A percentile compares a stretch with the other conserved stretches of the same genome.
phyloP scores from a whole-genome alignment of 2,329 filamentous ascomycete species.

The Nigrospora sphaerica region DNA sequence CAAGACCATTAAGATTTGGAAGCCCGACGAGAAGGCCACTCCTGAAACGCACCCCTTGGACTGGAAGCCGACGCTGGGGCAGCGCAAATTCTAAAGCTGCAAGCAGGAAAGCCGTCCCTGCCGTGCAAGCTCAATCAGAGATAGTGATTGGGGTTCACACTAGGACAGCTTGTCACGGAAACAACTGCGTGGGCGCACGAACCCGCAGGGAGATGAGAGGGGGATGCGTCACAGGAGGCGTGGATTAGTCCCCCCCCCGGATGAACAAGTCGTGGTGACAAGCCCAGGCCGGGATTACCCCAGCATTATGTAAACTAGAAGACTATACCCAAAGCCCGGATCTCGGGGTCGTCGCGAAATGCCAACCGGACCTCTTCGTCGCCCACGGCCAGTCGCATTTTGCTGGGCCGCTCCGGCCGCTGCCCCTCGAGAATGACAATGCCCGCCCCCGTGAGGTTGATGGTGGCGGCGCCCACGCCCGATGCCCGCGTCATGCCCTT shows the following conservation, averaged over 20 bases:
- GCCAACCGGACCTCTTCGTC: conserved; percentile 89
- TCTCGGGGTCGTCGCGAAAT: conserved; percentile 80
- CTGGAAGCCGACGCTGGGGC: conserved; percentile 77
- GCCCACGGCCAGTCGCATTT: conserved; percentile 76
- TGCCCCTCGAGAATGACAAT: conserved; percentile 78
- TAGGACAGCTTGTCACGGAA: conserved; percentile 5
- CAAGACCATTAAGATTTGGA: conserved; percentile 99
- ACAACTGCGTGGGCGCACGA: not conserved
- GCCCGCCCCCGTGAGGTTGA: conserved; percentile 80
- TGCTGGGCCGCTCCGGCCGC: conserved; percentile 77
- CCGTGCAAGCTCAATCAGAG: no score
- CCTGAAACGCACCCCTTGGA: conserved; percentile 85
- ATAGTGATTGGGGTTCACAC: no score
- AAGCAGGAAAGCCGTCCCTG: no score
- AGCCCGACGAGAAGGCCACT: conserved; percentile 83
- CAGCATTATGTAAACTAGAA: conserved; percentile 15
- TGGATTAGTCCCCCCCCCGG: no score
- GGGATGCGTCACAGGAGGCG: no score
- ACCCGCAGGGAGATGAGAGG: no score
- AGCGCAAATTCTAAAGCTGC: conserved; percentile 60
- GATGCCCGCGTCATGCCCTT: conserved; percentile 13
- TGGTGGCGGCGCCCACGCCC: conserved; percentile 61
- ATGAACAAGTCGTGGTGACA: no score
- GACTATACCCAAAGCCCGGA: conserved; percentile 67
- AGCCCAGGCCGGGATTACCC: no score